Conservation (phyloP, 306 rosid species). For the Ziziphus jujuba region DNA sequence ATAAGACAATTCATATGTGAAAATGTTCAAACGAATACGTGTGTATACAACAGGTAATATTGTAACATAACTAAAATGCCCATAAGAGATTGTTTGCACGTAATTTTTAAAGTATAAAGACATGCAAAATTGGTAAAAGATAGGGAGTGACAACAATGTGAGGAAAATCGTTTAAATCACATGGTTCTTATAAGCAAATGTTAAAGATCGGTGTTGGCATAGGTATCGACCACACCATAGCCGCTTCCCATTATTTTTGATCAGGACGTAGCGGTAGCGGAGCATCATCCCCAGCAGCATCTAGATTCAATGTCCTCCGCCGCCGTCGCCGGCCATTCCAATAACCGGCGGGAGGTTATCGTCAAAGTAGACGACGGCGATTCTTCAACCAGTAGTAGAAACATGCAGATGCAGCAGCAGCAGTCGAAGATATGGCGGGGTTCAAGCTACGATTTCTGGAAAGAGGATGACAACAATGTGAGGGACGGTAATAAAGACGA, state of each 20-base stretch:
- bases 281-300: background rate
- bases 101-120: too few species aligned
- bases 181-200: conserved; percentile 35
- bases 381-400: background rate
- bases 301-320: conserved; percentile 17
- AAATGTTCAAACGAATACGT: too few species aligned
- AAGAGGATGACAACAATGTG: background rate
- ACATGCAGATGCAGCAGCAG: background rate
- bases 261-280: conserved; percentile 26
- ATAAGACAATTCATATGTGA: too few species aligned
- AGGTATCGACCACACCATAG: background rate
- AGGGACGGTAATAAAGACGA: conserved; percentile 6
- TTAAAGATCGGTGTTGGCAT: conserved; percentile 36
- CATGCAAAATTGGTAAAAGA: too few species aligned
- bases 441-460: conserved; percentile 61
- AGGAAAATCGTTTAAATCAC: conserved; percentile 63
- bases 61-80: too few species aligned
- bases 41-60: too few species aligned
- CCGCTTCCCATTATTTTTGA: conserved; percentile 52
- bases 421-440: conserved; percentile 43
- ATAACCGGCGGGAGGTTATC: conserved; percentile 38
- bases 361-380: conserved; percentile 56
- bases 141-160: too few species aligned
- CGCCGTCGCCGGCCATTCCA: background rate
- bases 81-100: too few species aligned